Conservation (phyloP, 2,329 filamentous ascomycete species). For the Calonectria honghensis region DNA sequence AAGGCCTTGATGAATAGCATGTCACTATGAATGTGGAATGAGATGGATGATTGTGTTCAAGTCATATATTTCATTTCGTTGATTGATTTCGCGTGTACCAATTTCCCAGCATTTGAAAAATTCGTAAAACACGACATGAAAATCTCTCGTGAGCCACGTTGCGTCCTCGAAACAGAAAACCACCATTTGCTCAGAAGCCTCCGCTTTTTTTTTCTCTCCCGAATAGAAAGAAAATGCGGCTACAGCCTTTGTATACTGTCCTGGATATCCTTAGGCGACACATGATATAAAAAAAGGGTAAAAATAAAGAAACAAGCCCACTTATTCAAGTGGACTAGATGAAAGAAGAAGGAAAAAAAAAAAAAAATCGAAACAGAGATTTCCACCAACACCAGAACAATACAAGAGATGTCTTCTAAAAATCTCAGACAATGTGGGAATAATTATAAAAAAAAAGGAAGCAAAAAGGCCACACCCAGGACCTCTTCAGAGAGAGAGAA, state of each 20-base stretch:
- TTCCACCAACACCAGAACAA: slow-evolving; percentile 51
- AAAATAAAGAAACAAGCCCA: background rate
- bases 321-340: background rate
- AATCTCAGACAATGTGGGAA: slow-evolving; percentile 31
- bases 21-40: background rate
- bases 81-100: slow-evolving; percentile 10
- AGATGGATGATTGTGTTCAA: slow-evolving; percentile 1
- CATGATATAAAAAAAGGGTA: slow-evolving; percentile 33
- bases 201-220: background rate
- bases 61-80: slow-evolving; percentile 28
- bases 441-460: slow-evolving; percentile 34
- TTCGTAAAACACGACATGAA: slow-evolving; percentile 10
- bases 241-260: slow-evolving; percentile 19
- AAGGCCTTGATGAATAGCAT: background rate
- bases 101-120: slow-evolving; percentile 8
- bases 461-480: slow-evolving; percentile 46
- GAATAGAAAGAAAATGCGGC: background rate
- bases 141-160: background rate
- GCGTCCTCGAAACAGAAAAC: background rate
- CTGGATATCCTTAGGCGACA: slow-evolving; percentile 4
- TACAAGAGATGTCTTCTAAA: slow-evolving; percentile 43
- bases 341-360: background rate
- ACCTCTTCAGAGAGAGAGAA: slow-evolving; percentile 3
- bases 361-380: slow-evolving; percentile 31
- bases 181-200: background rate